phyloP scores from a whole-genome alignment of 306 rosid genomes.

The Amphicarpaea edgeworthii region DNA sequence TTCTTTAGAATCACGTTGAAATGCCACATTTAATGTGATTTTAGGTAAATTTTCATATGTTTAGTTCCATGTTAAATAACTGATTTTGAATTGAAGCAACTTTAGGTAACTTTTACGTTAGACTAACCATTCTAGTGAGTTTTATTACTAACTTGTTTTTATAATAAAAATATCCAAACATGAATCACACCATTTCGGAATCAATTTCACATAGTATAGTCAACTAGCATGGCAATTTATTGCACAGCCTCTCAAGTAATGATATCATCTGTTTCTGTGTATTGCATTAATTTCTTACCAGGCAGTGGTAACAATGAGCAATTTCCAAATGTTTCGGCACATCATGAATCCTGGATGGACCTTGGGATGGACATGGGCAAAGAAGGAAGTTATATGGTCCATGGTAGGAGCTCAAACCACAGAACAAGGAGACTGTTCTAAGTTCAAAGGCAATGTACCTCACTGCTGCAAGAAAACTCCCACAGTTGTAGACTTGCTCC shows the following conservation, averaged over 20 bases:
- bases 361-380: too few relatives aligned
- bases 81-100: not conserved
- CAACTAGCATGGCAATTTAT: not conserved
- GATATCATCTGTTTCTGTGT: conserved; percentile 3
- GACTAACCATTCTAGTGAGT: not conserved
- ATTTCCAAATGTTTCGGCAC: conserved; percentile 92
- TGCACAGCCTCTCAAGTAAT: not conserved
- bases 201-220: conserved; percentile 2
- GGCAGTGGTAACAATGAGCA: conserved; percentile 82
- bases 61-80: not conserved
- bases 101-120: not conserved
- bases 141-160: not conserved
- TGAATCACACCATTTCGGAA: not conserved
- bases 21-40: not conserved
- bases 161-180: not conserved
- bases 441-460: too few relatives aligned
- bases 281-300: conserved; percentile 37
- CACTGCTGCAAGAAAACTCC: too few relatives aligned
- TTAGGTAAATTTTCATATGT: not conserved
- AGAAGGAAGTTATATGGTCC: too few relatives aligned
- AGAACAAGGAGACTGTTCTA: too few relatives aligned
- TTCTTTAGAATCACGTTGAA: not conserved
- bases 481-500: too few relatives aligned
- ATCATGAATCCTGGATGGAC: conserved; percentile 36
- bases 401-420: too few relatives aligned